phyloP scores from a whole-genome alignment of 139 green algal species.

The Picochlorum costavermella region DNA sequence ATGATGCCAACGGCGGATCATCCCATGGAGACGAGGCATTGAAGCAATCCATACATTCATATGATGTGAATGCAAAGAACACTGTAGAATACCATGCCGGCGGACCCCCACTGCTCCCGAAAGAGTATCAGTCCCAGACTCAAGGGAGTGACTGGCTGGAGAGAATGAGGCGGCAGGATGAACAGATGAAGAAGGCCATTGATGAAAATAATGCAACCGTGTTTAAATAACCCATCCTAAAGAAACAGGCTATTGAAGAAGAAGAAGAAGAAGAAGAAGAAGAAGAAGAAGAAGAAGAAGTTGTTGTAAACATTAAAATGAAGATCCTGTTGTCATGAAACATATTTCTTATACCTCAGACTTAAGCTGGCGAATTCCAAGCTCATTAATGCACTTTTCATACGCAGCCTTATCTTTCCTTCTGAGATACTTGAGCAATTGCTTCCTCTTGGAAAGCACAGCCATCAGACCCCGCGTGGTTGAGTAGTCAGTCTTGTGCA shows the following conservation, averaged over 20 bases:
- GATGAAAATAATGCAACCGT: neutral
- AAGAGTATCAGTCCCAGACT: neutral
- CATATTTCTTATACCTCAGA: neutral
- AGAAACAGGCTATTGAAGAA: neutral
- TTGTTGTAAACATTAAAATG: conserved; percentile 1
- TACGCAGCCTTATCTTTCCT: conserved; percentile 12
- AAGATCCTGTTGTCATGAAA: neutral
- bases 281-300: neutral
- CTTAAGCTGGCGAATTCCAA: conserved; percentile 30
- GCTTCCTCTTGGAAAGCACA: conserved; percentile 32
- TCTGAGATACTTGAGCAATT: conserved; percentile 43
- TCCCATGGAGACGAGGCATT: too few species aligned
- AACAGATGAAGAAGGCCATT: neutral
- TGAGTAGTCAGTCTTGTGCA: conserved; percentile 52
- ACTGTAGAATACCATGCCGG: neutral
- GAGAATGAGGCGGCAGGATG: conserved; percentile 9
- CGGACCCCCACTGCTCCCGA: neutral
- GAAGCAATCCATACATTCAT: too few species aligned
- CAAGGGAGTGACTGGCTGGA: conserved; percentile 11
- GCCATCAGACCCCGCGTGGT: conserved; percentile 36
- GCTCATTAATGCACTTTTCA: conserved; percentile 6
- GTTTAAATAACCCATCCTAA: neutral
- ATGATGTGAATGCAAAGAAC: neutral
- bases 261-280: neutral
- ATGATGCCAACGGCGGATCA: neutral